Evolutionary conservation across 352 stramenopile genomes (phyloP).

Genomic region (Thalassiosira hispida): DNA sequence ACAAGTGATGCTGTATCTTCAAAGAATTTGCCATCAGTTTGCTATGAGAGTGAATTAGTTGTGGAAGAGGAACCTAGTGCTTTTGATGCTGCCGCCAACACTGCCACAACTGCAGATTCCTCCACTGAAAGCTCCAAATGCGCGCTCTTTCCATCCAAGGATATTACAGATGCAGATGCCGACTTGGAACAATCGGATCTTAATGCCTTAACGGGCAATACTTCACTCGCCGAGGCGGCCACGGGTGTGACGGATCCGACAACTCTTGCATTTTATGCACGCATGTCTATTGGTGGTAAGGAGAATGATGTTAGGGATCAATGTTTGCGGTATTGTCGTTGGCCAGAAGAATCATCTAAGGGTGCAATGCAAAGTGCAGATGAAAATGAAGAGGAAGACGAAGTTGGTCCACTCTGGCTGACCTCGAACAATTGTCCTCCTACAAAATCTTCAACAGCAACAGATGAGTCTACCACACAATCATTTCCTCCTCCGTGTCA

Average conservation of each 20-base stretch:
- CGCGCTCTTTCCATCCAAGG: conserved; percentile 27
- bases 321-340: conserved; percentile 88
- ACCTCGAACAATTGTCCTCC: conserved; percentile 80
- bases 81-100: background rate
- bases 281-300: conserved; percentile 47
- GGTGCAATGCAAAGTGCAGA: background rate
- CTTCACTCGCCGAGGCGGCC: conserved; percentile 12
- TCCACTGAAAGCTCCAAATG: conserved; percentile 1
- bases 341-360: conserved; percentile 52
- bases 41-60: conserved; percentile 71
- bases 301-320: conserved; percentile 69
- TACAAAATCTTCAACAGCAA: conserved; percentile 16
- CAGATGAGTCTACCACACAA: conserved; percentile 20
- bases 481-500: conserved; percentile 84
- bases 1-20: conserved; percentile 2
- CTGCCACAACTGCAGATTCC: conserved; percentile 19
- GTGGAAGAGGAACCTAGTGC: conserved; percentile 76
- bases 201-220: conserved; percentile 67
- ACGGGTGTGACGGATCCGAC: conserved; percentile 62
- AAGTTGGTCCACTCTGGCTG: conserved; percentile 89
- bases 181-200: conserved; percentile 80
- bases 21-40: conserved; percentile 65
- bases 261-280: conserved; percentile 75
- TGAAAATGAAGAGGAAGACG: conserved; percentile 49
- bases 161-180: conserved; percentile 51